These are phyloP conservation scores for Rhodotorula paludigena DNA, from an alignment of 768 basidiomycete species.

Conservation along the genomic window DNA sequence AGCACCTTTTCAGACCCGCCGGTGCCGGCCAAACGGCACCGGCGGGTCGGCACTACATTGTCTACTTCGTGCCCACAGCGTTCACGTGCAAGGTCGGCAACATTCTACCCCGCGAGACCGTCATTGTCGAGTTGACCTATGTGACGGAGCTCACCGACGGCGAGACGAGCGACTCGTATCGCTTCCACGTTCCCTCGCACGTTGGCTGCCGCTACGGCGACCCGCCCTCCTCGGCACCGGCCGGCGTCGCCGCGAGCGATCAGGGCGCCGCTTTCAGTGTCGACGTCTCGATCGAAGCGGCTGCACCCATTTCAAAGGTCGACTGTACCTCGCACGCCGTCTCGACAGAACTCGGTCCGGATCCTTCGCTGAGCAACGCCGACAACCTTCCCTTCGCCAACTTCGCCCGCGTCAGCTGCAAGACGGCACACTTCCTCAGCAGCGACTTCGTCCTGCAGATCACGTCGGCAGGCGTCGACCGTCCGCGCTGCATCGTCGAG, in stretches of 20 bases:
- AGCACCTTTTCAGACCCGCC: no score
- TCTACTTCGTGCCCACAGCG: background rate
- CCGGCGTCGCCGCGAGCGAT: conserved; percentile 40
- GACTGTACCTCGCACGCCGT: conserved; percentile 35
- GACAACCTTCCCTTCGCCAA: conserved; percentile 52
- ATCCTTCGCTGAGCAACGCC: conserved; percentile 16
- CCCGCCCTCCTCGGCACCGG: conserved; percentile 49
- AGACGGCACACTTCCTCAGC: conserved; percentile 50
- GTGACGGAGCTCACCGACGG: conserved; percentile 57
- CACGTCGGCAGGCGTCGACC: conserved; percentile 54
- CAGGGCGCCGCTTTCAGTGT: conserved; percentile 42
- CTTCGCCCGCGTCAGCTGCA: conserved; percentile 44
- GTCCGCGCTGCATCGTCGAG: conserved; percentile 56
- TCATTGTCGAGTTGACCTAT: conserved; percentile 48
- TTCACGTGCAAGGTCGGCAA: conserved; percentile 22
- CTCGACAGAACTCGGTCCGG: conserved; percentile 26
- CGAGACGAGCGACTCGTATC: conserved; percentile 53
- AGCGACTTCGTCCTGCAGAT: conserved; percentile 57
- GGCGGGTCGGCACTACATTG: background rate
- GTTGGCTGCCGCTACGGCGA: conserved; percentile 58
- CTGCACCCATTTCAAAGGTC: conserved; percentile 31
- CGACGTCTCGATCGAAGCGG: conserved; percentile 23
- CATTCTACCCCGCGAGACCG: conserved; percentile 7
- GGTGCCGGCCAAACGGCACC: no score
- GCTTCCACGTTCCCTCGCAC: conserved; percentile 56